phyloP scores from a whole-genome alignment of 805 yeast genomes.

The Saturnispora sekii region DNA sequence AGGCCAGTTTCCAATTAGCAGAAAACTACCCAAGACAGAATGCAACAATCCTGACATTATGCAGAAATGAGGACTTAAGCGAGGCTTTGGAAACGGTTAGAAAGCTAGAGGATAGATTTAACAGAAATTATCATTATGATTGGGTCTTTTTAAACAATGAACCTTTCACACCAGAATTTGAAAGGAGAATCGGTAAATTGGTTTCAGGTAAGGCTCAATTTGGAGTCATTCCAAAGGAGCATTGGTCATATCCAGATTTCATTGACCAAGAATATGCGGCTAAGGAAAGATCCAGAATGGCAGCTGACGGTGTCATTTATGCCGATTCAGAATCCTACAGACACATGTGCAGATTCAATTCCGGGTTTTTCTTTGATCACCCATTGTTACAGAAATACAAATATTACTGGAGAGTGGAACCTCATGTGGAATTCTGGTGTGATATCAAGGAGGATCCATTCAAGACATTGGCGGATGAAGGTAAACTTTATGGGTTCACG shows the following conservation, averaged over 20 bases:
- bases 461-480: constrained; percentile 42
- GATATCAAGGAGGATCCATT: constrained; percentile 58
- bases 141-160: constrained; percentile 90
- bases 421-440: constrained; percentile 52
- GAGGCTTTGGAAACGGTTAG: constrained; percentile 54
- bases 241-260: constrained; percentile 82
- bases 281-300: constrained; percentile 48
- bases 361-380: constrained; percentile 51
- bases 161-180: constrained; percentile 65
- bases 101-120: constrained; percentile 72
- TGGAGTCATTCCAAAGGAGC: constrained; percentile 64
- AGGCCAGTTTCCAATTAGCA: constrained; percentile 6
- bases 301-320: constrained; percentile 29
- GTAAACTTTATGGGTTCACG: constrained; percentile 59
- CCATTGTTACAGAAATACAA: constrained; percentile 47
- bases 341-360: constrained; percentile 39
- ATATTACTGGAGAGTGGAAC: constrained; percentile 74
- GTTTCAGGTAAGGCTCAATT: constrained; percentile 62
- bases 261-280: constrained; percentile 69
- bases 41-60: constrained; percentile 55
- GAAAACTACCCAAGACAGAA: constrained; percentile 24
- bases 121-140: constrained; percentile 65
- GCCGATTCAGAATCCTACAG: constrained; percentile 34
- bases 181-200: constrained; percentile 37
- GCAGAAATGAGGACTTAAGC: constrained; percentile 56